phyloP scores from a whole-genome alignment of 2,329 filamentous ascomycete species.

The Bertia moriformis region DNA sequence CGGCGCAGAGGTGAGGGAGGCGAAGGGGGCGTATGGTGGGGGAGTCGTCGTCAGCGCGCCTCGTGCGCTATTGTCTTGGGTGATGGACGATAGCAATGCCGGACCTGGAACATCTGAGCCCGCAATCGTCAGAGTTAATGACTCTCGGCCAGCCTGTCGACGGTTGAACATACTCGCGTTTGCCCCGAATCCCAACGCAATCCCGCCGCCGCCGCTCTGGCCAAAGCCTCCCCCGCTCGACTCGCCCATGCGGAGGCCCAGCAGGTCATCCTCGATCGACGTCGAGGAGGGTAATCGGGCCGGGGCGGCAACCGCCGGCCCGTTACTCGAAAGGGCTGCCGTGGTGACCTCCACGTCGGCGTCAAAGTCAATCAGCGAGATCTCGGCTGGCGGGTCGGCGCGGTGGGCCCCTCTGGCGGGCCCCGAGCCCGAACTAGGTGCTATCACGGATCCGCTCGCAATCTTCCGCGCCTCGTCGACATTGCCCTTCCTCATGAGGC shows the following conservation, averaged over 20 bases:
- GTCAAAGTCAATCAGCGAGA: conserved; percentile 88
- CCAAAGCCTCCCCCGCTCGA: conserved; percentile 51
- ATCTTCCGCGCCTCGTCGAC: conserved; percentile 70
- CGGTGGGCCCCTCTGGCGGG: conserved; percentile 48
- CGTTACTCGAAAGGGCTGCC: conserved; percentile 24
- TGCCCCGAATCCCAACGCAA: conserved; percentile 65
- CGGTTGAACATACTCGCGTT: conserved; percentile 45
- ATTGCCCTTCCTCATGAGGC: conserved; percentile 89
- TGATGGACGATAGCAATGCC: conserved; percentile 47
- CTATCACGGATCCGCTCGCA: conserved; percentile 55
- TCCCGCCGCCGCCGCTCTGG: no score
- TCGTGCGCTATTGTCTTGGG: conserved; percentile 39
- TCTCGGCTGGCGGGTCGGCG: conserved; percentile 42
- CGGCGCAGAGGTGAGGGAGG: no score
- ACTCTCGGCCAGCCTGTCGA: no score
- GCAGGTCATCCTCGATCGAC: conserved; percentile 77
- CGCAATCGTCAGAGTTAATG: no score
- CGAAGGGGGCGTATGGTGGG: conserved; percentile 35
- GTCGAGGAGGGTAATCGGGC: conserved; percentile 33
- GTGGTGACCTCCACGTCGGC: conserved; percentile 41
- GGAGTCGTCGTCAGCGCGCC: no score
- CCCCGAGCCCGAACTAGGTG: conserved; percentile 9
- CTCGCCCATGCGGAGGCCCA: conserved; percentile 72
- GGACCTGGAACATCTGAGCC: conserved; percentile 44
- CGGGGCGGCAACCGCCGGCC: no score